These are phyloP conservation scores for Haplosporangium sp. DNA, from an alignment of 371 early-diverging fungal genomes.

Conservation along the genomic window DNA sequence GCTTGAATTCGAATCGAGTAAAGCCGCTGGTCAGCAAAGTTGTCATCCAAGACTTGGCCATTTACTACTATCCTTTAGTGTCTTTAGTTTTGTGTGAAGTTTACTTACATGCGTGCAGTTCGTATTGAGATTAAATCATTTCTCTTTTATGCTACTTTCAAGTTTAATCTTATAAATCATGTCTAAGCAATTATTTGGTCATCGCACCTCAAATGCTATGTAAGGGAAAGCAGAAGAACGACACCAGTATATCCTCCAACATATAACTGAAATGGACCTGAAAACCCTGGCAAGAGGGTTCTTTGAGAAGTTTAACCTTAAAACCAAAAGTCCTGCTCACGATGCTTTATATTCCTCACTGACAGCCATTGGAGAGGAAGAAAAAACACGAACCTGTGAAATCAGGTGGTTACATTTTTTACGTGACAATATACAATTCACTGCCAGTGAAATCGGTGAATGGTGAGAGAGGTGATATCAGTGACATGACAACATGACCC, in stretches of 20 bases:
- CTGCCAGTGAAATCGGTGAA: too few species aligned
- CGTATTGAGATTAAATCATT: slow-evolving; percentile 3
- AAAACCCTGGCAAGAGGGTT: slow-evolving; percentile 13
- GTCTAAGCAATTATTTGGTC: slow-evolving; percentile 7
- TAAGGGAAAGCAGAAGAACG: slow-evolving; percentile 13
- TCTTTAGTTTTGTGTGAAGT: too few species aligned
- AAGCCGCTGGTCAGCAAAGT: slow-evolving; percentile 37
- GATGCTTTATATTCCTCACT: slow-evolving; percentile 16
- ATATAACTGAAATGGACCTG: slow-evolving; percentile 10
- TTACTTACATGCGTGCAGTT: not conserved
- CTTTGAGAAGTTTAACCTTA: slow-evolving; percentile 12
- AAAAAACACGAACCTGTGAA: slow-evolving; percentile 10
- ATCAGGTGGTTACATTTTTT: too few species aligned
- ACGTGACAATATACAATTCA: too few species aligned
- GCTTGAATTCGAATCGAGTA: slow-evolving; percentile 50
- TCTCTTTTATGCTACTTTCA: slow-evolving; percentile 2
- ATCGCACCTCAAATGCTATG: not conserved
- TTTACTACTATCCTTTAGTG: not conserved
- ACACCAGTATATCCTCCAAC: slow-evolving; percentile 11
- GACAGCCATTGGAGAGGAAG: slow-evolving; percentile 11
- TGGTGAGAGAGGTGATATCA: too few species aligned
- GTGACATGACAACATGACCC: too few species aligned
- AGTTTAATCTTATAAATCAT: slow-evolving; percentile 12
- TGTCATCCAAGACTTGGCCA: slow-evolving; percentile 9
- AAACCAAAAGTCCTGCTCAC: slow-evolving; percentile 7